phyloP scores from a whole-genome alignment of 176 grass and related monocot genomes.

The Puccinellia tenuiflora region DNA sequence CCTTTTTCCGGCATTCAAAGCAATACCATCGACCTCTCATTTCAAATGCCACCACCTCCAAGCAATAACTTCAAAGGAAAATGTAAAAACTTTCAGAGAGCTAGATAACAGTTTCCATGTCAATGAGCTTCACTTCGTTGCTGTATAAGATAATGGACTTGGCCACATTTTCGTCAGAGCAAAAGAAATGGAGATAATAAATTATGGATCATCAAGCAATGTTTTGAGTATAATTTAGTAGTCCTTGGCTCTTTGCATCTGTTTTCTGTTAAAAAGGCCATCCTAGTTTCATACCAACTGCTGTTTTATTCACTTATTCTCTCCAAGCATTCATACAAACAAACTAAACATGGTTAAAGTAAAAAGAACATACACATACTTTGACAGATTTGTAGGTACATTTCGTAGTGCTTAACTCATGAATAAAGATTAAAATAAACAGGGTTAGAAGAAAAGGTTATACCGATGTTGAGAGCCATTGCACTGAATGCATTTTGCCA shows the following conservation, averaged over 20 bases:
- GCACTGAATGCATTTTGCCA: slow-evolving; percentile 11
- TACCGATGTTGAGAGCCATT: slow-evolving; percentile 15
- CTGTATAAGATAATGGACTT: neutral
- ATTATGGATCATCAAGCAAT: neutral
- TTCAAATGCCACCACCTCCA: neutral
- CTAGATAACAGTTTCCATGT: neutral
- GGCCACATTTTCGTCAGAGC: neutral
- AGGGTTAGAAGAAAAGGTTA: neutral
- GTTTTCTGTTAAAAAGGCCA: neutral
- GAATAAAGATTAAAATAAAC: neutral
- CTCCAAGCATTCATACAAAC: slow-evolving; percentile 10
- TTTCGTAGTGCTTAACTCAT: neutral
- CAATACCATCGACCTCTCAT: slow-evolving; percentile 21
- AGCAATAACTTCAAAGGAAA: slow-evolving; percentile 35
- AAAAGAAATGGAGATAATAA: neutral
- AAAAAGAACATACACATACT: neutral
- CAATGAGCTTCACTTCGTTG: neutral
- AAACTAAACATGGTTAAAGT: neutral
- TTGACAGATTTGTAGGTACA: neutral
- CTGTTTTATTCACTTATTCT: neutral
- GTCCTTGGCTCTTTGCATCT: neutral
- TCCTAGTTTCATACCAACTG: slow-evolving; percentile 3
- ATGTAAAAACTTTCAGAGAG: slow-evolving; percentile 2
- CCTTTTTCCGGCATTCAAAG: neutral
- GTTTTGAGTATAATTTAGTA: neutral